A percentile compares a stretch with the other conserved stretches of the same genome.
These are phyloP conservation scores for Tetraselmis striata DNA, from an alignment of 139 green algal genomes.

Conservation along the genomic window DNA sequence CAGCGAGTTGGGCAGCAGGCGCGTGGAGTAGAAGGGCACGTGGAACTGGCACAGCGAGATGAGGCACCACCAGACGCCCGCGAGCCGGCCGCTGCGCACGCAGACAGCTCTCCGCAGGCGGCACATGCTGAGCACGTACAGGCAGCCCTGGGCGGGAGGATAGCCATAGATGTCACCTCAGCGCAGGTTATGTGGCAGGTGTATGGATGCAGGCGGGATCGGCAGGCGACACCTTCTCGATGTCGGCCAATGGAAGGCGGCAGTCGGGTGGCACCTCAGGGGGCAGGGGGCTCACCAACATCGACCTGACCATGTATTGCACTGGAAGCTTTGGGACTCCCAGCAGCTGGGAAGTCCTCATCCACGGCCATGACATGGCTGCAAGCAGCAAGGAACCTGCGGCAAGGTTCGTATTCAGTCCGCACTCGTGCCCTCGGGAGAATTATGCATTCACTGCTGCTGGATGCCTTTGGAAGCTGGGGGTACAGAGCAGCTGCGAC, in stretches of 20 bases:
- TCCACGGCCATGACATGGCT: not conserved
- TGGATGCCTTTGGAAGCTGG: not conserved
- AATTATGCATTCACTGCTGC: not conserved
- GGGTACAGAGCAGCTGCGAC: too few species aligned
- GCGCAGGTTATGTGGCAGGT: too few species aligned
- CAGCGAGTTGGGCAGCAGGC: constrained; percentile 74
- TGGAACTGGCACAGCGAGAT: constrained; percentile 72
- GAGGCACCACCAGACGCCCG: constrained; percentile 25
- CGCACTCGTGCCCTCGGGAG: not conserved
- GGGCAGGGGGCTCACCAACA: not conserved
- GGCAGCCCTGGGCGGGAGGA: constrained; percentile 3
- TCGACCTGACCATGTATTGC: not conserved
- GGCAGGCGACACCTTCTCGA: constrained; percentile 13
- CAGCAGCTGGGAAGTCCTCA: not conserved
- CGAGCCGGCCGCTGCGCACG: constrained; percentile 10
- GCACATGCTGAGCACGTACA: constrained; percentile 23
- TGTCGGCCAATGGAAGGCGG: not conserved
- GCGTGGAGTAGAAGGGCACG: constrained; percentile 68
- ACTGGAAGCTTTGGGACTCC: not conserved
- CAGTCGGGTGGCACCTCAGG: not conserved
- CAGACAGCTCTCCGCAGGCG: constrained; percentile 10
- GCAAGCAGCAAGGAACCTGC: constrained; percentile 17
- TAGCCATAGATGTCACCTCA: not conserved
- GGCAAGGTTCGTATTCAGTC: not conserved
- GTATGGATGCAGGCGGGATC: constrained; percentile 3